Conservation (phyloP, 2,329 filamentous ascomycete species). For the Phoma herbarum region DNA sequence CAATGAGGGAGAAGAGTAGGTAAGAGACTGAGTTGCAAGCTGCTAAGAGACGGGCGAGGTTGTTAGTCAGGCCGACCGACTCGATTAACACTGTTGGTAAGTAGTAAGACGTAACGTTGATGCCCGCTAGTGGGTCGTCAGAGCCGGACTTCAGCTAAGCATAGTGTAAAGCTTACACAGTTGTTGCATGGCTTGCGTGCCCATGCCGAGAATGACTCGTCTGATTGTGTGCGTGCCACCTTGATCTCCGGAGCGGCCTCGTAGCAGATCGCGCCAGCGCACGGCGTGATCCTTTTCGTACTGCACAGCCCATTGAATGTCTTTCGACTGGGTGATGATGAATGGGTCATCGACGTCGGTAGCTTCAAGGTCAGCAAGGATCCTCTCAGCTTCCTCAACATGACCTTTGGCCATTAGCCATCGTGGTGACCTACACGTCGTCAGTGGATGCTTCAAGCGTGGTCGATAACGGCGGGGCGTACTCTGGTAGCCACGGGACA, state of each 20-base stretch:
- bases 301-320: conserved; percentile 59
- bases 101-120: conserved; percentile 59
- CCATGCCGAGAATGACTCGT: conserved; percentile 62
- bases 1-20: conserved; percentile 58
- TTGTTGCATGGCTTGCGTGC: conserved; percentile 64
- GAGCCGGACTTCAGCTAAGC: conserved; percentile 28
- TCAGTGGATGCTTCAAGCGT: neutral
- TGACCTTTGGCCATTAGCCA: conserved; percentile 59
- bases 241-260: conserved; percentile 55
- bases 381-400: conserved; percentile 58
- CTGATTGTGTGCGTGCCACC: conserved; percentile 61
- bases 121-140: conserved; percentile 30
- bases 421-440: conserved; percentile 45
- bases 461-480: neutral
- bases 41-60: conserved; percentile 63
- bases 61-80: conserved; percentile 63
- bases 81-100: conserved; percentile 67
- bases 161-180: conserved; percentile 45
- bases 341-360: conserved; percentile 56
- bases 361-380: conserved; percentile 60
- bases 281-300: conserved; percentile 62
- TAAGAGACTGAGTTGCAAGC: conserved; percentile 63
- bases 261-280: conserved; percentile 60
- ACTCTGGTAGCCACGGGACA: conserved; percentile 58
- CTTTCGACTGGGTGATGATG: conserved; percentile 53